Evolutionary conservation across 805 yeast species (phyloP).

Genomic region (Candida michaelii): DNA sequence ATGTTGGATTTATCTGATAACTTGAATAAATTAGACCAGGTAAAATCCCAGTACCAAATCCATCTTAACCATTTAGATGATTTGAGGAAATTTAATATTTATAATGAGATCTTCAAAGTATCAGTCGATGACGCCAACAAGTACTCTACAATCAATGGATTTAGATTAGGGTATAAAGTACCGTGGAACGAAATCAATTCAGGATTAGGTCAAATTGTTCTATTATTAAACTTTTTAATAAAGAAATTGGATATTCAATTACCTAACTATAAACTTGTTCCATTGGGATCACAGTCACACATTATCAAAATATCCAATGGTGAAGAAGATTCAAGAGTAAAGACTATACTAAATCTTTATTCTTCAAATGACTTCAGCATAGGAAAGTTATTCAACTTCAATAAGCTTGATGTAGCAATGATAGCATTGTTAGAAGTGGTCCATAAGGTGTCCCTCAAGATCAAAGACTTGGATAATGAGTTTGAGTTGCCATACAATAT

Average conservation of each 20-base stretch:
- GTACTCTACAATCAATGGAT: constrained; percentile 85
- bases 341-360: constrained; percentile 53
- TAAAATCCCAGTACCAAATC: constrained; percentile 60
- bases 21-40: constrained; percentile 56
- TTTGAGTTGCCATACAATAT: constrained; percentile 76
- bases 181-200: constrained; percentile 93
- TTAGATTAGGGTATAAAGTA: constrained; percentile 73
- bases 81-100: constrained; percentile 75
- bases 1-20: constrained; percentile 54
- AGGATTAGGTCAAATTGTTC: constrained; percentile 81
- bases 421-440: constrained; percentile 70
- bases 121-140: constrained; percentile 67
- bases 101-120: constrained; percentile 78
- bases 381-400: constrained; percentile 70
- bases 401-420: constrained; percentile 78
- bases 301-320: constrained; percentile 50
- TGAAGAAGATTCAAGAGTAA: constrained; percentile 19
- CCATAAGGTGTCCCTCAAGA: constrained; percentile 45
- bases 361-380: constrained; percentile 73
- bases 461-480: constrained; percentile 48
- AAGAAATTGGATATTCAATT: constrained; percentile 56
- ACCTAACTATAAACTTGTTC: constrained; percentile 63
- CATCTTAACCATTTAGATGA: constrained; percentile 67
- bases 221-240: constrained; percentile 65
- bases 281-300: constrained; percentile 82